Base-by-base conservation (phyloP, 768 basidiomycete species). In the Russula earlei region DNA sequence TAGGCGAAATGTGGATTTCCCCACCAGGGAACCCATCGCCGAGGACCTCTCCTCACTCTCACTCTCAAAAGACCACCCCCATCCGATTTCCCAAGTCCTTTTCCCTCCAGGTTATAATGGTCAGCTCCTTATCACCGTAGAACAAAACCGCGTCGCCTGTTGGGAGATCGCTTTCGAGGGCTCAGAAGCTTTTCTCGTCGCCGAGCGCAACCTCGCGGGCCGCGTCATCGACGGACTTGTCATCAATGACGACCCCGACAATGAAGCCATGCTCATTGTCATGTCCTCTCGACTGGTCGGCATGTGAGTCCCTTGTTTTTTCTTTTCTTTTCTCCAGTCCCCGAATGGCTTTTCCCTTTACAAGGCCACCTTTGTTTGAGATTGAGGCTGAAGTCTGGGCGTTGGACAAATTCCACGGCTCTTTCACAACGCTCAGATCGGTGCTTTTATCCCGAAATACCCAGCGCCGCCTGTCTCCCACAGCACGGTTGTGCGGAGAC, bases 91-190 rank as follows among this genome's bases (percentile, higher is more conserved):
- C 15, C 68, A 69, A 20, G 64, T 71, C 43, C 47, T 62, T 20
- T 71, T 71, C 58, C 62, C 68, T 11, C 58, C 64, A 5, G 68
- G 67, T 19, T 50, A 62, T 42, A 66, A 67, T 41, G 70, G 70
- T 27, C 58, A 71, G 49, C 67, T 66, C 49, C 52, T 71, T 12
- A 51, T 71, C 11, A 67, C 69, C 1, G 64, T 65, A 24, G 64
- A 66, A 20, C 60, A 63, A 20, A 49, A 53, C 12, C 55, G 64
- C 29, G 60, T 71, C 22, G 63, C 65, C 11, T 70, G 69, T 60
- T 72, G 70, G 70, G 70, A 72, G 58, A 59, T 72, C 8, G 69
- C 70, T 9, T 65, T 70, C 2, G 66, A 66, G 17, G 67, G 69
- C 27, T 64, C 67, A 15, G 64, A 66, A 38, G 68, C 67, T 43